phyloP scores from a whole-genome alignment of 768 basidiomycete genomes.

The Tylopilus rubrobrunneus region DNA sequence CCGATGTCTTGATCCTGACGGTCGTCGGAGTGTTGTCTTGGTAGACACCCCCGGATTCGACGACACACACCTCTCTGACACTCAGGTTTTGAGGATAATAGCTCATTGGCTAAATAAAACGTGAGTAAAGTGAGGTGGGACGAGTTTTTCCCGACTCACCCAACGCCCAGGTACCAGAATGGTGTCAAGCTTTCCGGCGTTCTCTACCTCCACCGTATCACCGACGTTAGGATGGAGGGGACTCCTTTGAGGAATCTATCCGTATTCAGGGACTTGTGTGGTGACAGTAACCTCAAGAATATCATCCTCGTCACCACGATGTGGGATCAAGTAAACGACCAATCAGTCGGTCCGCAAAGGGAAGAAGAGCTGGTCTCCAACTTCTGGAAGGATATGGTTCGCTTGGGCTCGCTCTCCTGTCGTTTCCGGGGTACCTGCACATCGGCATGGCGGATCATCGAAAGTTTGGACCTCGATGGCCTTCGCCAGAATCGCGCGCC shows the following conservation, averaged over 20 bases:
- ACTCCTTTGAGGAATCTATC: slow-evolving; percentile 4
- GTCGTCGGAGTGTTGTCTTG: slow-evolving; percentile 11
- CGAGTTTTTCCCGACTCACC: not conserved
- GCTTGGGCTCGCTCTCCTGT: slow-evolving; percentile 5
- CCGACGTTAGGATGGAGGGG: slow-evolving; percentile 1
- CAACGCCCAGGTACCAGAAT: not conserved
- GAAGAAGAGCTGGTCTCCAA: slow-evolving; percentile 9
- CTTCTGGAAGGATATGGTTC: slow-evolving; percentile 16
- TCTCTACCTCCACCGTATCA: slow-evolving; percentile 9
- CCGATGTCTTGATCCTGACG: slow-evolving; percentile 15
- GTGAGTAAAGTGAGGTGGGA: not conserved
- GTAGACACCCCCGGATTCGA: slow-evolving; percentile 20
- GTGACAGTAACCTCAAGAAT: slow-evolving; percentile 8
- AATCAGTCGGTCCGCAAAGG: slow-evolving; percentile 3
- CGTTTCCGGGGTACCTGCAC: slow-evolving; percentile 9
- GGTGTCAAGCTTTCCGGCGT: not conserved
- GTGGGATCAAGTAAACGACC: slow-evolving; percentile 12
- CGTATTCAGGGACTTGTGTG: slow-evolving; percentile 6
- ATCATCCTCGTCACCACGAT: slow-evolving; percentile 19
- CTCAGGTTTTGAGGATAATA: slow-evolving; percentile 9
- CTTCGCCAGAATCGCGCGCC: not conserved
- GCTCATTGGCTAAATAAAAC: slow-evolving; percentile 16
- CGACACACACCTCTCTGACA: slow-evolving; percentile 10
- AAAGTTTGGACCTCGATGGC: not conserved
- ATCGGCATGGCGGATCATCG: slow-evolving; percentile 15